A percentile compares a stretch with the other conserved stretches of the same genome.
Conservation (phyloP, 495 filamentous ascomycete species). For the Xylaria venustula region DNA sequence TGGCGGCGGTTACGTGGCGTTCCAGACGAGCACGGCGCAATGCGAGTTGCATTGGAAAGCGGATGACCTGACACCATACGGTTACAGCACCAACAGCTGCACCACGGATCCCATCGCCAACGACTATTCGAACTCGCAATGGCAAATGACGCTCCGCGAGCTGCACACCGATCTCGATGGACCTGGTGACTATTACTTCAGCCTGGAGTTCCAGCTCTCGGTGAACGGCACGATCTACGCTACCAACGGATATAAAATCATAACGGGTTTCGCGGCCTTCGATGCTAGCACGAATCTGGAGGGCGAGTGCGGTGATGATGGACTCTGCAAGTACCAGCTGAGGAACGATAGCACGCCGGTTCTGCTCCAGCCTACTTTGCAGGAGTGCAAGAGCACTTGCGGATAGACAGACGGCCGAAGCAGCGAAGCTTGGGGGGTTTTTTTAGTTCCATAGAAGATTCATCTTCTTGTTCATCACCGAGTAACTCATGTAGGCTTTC, state of each 20-base stretch:
- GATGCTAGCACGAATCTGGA: conserved; percentile 12
- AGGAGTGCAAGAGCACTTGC: conserved; percentile 21
- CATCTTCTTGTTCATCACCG: too few relatives aligned
- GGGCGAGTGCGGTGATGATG: conserved; percentile 15
- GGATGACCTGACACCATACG: conserved; percentile 16
- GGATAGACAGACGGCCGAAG: background rate
- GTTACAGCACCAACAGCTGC: conserved; percentile 13
- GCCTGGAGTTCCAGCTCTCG: conserved; percentile 18
- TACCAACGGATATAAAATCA: conserved; percentile 13
- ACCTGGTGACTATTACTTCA: conserved; percentile 14
- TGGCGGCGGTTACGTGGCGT: conserved; percentile 23
- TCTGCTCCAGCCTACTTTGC: conserved; percentile 18
- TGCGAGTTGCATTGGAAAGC: conserved; percentile 22
- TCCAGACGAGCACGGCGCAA: conserved; percentile 11
- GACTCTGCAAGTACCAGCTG: conserved; percentile 13
- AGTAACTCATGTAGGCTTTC: too few relatives aligned
- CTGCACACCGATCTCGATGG: conserved; percentile 8
- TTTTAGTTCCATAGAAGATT: too few relatives aligned
- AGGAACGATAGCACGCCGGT: conserved; percentile 14
- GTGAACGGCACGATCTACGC: conserved; percentile 15
- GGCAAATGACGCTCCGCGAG: conserved; percentile 19
- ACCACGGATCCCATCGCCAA: background rate
- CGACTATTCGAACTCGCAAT: conserved; percentile 5
- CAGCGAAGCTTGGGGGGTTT: too few relatives aligned
- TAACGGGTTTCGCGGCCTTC: background rate